Evolutionary conservation across 1,284 basidiomycete genomes (phyloP), one percentile per base, ranked within the genome.

Genomic region (Irpex lacteus): DNA sequence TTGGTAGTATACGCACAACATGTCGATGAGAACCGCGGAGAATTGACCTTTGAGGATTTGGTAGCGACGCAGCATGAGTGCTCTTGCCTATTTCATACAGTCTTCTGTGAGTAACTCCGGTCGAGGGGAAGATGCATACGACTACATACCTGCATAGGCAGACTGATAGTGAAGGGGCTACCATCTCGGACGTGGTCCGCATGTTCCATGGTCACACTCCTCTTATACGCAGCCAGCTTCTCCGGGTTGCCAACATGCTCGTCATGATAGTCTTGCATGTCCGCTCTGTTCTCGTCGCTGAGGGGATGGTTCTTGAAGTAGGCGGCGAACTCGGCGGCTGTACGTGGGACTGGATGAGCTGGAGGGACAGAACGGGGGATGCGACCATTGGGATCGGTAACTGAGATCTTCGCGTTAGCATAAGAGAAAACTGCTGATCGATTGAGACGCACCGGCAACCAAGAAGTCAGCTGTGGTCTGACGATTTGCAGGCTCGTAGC

Each of bases 41-140:
- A 80, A 70, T 62, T 84, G 84, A 0, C 91, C 92, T 55, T 78
- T 75, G 26, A 90, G 71, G 68, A 94, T 91, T 73, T 91, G 90
- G 15, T 84, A 75, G 34, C 89, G 78, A 53, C 91, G 80, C 8
- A 75, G 70, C 82, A 92, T 87, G 57, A 90, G 84, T 4, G 62
- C 58, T n/a, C 62, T 59, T 11, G 59, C 62, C 62, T 63, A 32
- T 9, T 11, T 13, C 9, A 15, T 34, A 56, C 11, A 3, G 18
- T 34, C 32, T 34, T 26, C 32, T 7, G 11, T 56, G 2, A 32
- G 26, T 9, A 8, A 13, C 32, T 21, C n/a, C n/a, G 9, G 9
- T 8, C 4, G 50, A 21, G 37, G 21, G 9, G 9, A 18, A 32
- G n/a, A 56, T 2, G 19, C 3, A 56, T 4, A 9, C n/a, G 21